Evolutionary conservation across 148 eudicot genomes (phyloP), one percentile per base, ranked within the genome.

Genomic region (Linanthus parryae): DNA sequence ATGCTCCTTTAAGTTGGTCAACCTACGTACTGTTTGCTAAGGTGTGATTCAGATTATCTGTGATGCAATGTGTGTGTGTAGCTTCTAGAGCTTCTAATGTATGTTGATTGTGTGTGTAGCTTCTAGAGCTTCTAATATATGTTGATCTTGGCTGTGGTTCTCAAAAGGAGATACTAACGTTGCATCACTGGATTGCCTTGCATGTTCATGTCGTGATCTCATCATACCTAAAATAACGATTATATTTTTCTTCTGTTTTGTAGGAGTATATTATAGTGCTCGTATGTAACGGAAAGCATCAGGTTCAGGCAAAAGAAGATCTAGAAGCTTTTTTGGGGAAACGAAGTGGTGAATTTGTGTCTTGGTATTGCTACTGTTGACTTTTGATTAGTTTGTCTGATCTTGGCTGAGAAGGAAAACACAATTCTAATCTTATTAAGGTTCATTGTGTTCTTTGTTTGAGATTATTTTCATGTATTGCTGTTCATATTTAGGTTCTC

Each of bases 251-350:
- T 18, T 15, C 44, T 39, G 20, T 57, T 6, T 43, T 27, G 16
- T 55, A 77, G 82, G 82, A 77, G 40, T 77, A 77, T 65, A 66
- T 77, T 40, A 65, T 68, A 41, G 82, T 77, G 40, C 65, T 77
- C 9, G 69, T 77, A 46, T 69, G 75, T 33, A 77, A 77, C 9
- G 72, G 75, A 3, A 77, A 77, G 48, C 48, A 54, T 62, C 82
- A 77, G 61, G 50, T 65, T 50, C 78, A 72, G 62, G 75, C 75
- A 26, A 62, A 58, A 56, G 67, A 77, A 12, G 69, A 68, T 62
- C 58, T 77, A 57, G 69, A 73, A 51, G 78, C 72, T 14, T 77
- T 77, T 62, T 78, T 77, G 5, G 82, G 78, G 24, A 63, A 63
- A 31, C 69, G 21, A 44, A 65, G 66, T 63, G 48, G 48, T 30